phyloP scores from a whole-genome alignment of 2,329 filamentous ascomycete genomes.

The Ustulina deusta region DNA sequence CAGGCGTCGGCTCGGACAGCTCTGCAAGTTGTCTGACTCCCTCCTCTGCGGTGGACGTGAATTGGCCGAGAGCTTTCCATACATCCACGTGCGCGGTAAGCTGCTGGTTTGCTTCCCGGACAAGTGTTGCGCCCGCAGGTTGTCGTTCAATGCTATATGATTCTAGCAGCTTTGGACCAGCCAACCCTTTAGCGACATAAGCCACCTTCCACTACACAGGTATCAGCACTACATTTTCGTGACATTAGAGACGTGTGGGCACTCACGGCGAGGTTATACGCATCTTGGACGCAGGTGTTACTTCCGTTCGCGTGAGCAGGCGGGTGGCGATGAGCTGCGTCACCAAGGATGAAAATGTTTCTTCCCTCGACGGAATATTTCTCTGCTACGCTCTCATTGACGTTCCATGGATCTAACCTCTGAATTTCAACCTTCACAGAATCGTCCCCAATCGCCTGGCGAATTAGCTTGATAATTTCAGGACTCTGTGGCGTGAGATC shows the following conservation, averaged over 20 bases:
- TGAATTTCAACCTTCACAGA: conserved; percentile 61
- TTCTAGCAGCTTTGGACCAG: conserved; percentile 54
- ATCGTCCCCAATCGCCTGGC: conserved; percentile 63
- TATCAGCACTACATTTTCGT: conserved; percentile 11
- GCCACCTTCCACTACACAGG: conserved; percentile 62
- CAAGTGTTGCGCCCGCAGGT: conserved; percentile 61
- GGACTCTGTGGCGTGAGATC: conserved; percentile 32
- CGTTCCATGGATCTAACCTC: conserved; percentile 67
- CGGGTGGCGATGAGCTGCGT: conserved; percentile 69
- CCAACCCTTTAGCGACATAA: conserved; percentile 58
- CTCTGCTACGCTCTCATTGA: conserved; percentile 72
- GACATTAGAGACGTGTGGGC: background rate
- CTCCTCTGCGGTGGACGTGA: conserved; percentile 54
- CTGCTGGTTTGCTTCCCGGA: conserved; percentile 67
- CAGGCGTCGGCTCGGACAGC: conserved; percentile 51
- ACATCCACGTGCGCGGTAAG: conserved; percentile 63
- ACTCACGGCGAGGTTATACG: conserved; percentile 62
- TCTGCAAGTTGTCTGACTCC: conserved; percentile 53
- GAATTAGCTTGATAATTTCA: conserved; percentile 38
- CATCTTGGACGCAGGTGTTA: conserved; percentile 70
- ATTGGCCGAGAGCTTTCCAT: conserved; percentile 60
- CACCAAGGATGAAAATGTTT: conserved; percentile 65
- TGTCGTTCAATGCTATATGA: conserved; percentile 62
- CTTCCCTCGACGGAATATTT: conserved; percentile 64
- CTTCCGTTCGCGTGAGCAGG: conserved; percentile 68